Percentiles rank a stretch among this genome's conserved stretches.
phyloP scores from a whole-genome alignment of 305 asterid species.

The Salvia sclarea region DNA sequence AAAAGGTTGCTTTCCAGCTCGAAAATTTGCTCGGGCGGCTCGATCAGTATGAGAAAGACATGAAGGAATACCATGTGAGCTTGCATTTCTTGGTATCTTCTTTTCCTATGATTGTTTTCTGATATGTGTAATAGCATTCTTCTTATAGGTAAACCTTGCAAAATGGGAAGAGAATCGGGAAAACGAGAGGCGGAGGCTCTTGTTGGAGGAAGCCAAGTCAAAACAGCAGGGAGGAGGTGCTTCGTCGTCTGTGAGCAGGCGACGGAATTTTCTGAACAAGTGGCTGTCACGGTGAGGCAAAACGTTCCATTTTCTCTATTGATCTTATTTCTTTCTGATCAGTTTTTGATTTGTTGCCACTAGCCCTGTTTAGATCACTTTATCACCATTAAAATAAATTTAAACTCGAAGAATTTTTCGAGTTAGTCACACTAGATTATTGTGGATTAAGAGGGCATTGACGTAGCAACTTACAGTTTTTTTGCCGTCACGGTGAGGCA shows the following conservation, averaged over 20 bases:
- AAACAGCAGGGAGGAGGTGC: constrained; percentile 66
- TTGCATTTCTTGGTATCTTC: too few relatives aligned
- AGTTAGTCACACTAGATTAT: not conserved
- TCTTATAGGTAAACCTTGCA: constrained; percentile 60
- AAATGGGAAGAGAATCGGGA: constrained; percentile 83
- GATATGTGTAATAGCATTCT: constrained; percentile 26
- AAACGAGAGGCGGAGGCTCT: constrained; percentile 63
- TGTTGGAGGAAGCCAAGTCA: constrained; percentile 76
- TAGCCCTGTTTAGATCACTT: not conserved
- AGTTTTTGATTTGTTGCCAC: constrained; percentile 7
- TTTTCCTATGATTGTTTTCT: too few relatives aligned
- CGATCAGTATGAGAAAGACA: constrained; percentile 80
- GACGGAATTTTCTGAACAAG: constrained; percentile 51
- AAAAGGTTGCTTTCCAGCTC: constrained; percentile 77
- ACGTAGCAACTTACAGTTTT: too few relatives aligned
- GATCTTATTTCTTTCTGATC: not conserved
- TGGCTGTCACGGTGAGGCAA: constrained; percentile 75
- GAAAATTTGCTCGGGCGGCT: constrained; percentile 76
- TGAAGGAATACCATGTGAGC: constrained; percentile 80
- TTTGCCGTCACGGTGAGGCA: too few relatives aligned
- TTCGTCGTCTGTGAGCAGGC: constrained; percentile 47
- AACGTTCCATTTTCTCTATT: not conserved
- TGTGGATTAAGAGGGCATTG: not conserved
- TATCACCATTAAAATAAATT: not conserved
- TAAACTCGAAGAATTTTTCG: not conserved